A percentile compares a stretch with the other conserved stretches of the same genome.
Evolutionary conservation across 2,329 filamentous ascomycete species (phyloP).

Genomic region (Dichotomopilus funicola): DNA sequence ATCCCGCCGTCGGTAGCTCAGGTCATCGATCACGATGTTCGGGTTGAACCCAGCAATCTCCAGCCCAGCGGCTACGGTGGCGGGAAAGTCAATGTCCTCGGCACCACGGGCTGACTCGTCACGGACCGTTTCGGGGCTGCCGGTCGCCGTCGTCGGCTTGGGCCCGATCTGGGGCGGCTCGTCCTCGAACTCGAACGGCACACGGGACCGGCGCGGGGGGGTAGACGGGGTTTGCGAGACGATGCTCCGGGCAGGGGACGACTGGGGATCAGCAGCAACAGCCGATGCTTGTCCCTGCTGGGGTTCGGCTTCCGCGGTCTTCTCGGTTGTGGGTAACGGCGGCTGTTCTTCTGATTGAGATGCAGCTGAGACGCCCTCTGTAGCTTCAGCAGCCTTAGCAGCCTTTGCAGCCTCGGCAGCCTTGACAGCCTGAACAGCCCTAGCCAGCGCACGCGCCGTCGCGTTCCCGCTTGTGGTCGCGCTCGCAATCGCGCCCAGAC

Average conservation of each 20-base stretch:
- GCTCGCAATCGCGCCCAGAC: no score
- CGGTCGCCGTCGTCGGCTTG: constrained; percentile 36
- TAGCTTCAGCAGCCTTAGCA: no score
- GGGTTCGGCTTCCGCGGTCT: not conserved
- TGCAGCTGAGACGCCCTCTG: no score
- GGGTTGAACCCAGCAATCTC: constrained; percentile 65
- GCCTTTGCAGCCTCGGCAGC: no score
- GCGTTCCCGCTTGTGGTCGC: no score
- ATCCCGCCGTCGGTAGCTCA: constrained; percentile 54
- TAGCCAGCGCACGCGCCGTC: no score
- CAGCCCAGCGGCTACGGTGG: constrained; percentile 61
- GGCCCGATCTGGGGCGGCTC: constrained; percentile 50
- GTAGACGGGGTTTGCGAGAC: constrained; percentile 6
- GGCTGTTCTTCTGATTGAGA: no score
- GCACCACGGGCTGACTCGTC: constrained; percentile 60
- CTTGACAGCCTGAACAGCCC: no score
- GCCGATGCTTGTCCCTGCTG: not conserved
- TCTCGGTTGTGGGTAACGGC: not conserved
- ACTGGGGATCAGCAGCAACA: constrained; percentile 2
- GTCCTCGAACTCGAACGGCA: constrained; percentile 36
- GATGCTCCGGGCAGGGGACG: not conserved
- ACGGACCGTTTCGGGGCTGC: constrained; percentile 35
- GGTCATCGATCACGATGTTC: constrained; percentile 62
- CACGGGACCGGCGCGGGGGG: constrained; percentile 16
- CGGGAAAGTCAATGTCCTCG: constrained; percentile 63